These are phyloP conservation scores for Cercophora sp. DNA, from an alignment of 495 filamentous ascomycete genomes.

Conservation along the genomic window DNA sequence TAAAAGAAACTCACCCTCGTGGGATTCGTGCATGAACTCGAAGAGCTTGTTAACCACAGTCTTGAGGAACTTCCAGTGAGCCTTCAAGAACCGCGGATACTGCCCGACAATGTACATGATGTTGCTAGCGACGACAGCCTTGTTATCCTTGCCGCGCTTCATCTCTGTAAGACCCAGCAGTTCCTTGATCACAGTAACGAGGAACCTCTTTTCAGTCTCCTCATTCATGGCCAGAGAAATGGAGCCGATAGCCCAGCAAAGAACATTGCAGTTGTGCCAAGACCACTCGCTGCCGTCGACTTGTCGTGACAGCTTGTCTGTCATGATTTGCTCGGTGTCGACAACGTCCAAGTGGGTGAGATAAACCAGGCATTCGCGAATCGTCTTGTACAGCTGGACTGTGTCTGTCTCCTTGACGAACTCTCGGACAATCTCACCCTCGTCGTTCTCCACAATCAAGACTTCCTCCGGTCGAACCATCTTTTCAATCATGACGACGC, in stretches of 20 bases:
- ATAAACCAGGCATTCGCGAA: constrained; percentile 94
- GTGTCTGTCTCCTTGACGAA: constrained; percentile 99
- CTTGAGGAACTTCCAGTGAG: constrained; percentile 99
- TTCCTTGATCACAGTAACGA: constrained; percentile 98
- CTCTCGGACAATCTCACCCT: constrained; percentile 97
- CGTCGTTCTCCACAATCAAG: constrained; percentile 98
- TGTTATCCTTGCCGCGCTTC: constrained; percentile 99
- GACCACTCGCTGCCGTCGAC: constrained; percentile 97
- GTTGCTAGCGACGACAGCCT: constrained; percentile 97
- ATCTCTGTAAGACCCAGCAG: constrained; percentile 96
- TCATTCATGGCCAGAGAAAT: constrained; percentile 99
- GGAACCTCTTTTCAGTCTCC: constrained; percentile 96
- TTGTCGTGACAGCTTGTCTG: constrained; percentile 90
- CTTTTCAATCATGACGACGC: constrained; percentile 98
- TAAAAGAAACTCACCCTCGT: constrained; percentile 64
- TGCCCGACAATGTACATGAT: constrained; percentile 99
- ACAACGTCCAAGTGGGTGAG: constrained; percentile 96
- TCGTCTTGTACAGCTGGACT: constrained; percentile 98
- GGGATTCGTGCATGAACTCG: constrained; percentile 99
- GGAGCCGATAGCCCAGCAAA: constrained; percentile 98
- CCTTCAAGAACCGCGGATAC: constrained; percentile 96
- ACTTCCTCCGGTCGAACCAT: constrained; percentile 99
- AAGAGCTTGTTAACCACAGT: constrained; percentile 99
- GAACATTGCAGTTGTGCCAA: constrained; percentile 98
- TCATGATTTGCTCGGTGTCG: constrained; percentile 98